Evolutionary conservation across 2,329 filamentous ascomycete species (phyloP).

Genomic region (Metarhizium humberi): DNA sequence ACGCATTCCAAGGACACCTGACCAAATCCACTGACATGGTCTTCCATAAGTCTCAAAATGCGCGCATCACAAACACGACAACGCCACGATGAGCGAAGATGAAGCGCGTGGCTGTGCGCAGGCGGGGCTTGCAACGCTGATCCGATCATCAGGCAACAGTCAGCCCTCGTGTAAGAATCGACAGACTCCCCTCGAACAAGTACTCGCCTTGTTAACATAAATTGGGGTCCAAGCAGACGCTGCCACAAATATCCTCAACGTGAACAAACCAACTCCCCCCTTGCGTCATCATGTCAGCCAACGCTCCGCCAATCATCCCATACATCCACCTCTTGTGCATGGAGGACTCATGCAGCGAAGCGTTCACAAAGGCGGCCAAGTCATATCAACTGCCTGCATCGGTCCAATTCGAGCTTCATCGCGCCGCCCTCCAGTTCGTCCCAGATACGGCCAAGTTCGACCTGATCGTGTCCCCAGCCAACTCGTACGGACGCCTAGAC

Average conservation of each 20-base stretch:
- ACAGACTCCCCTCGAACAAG: too few species aligned
- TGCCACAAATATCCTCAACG: too few species aligned
- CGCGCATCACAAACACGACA: too few species aligned
- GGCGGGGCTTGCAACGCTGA: not conserved
- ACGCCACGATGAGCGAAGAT: not conserved
- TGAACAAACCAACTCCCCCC: not conserved
- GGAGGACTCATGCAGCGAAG: conserved; percentile 18
- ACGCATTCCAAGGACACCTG: too few species aligned
- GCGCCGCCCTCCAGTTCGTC: conserved; percentile 28
- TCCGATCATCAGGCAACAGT: too few species aligned
- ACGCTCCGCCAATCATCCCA: conserved; percentile 1
- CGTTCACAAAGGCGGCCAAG: conserved; percentile 27
- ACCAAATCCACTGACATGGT: too few species aligned
- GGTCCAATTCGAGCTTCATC: conserved; percentile 25
- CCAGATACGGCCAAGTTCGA: conserved; percentile 29
- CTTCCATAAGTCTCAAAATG: too few species aligned
- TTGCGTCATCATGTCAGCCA: not conserved
- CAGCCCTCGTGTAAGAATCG: too few species aligned
- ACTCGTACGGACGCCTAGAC: conserved; percentile 44
- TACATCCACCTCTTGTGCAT: conserved; percentile 12
- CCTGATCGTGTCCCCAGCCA: conserved; percentile 43
- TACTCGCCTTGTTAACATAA: too few species aligned
- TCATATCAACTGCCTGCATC: conserved; percentile 20
- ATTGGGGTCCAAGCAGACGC: too few species aligned
- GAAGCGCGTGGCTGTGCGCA: not conserved